phyloP scores from a whole-genome alignment of 495 filamentous ascomycete species.

The Neurospora tetrasperma region DNA sequence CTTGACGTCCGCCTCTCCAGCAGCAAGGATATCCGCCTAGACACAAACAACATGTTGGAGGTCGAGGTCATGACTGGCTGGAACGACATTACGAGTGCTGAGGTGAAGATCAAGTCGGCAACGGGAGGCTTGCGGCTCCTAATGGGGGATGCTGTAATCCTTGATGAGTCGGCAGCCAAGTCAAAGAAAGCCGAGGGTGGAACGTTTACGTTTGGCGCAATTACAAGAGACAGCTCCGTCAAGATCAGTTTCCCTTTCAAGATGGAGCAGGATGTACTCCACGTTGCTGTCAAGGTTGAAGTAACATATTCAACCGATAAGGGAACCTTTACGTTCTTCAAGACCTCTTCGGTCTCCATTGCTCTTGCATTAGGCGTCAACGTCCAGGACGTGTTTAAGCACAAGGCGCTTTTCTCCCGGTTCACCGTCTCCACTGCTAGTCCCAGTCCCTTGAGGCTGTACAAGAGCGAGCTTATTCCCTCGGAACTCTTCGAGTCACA shows the following conservation, averaged over 20 bases:
- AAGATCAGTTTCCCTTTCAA: constrained; percentile 71
- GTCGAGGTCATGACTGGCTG: constrained; percentile 63
- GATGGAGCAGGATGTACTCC: constrained; percentile 64
- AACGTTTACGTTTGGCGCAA: constrained; percentile 49
- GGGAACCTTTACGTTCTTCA: constrained; percentile 61
- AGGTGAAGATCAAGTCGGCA: constrained; percentile 65
- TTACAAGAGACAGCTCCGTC: constrained; percentile 40
- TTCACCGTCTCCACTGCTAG: constrained; percentile 80
- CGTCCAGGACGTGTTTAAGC: constrained; percentile 92
- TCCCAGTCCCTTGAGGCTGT: constrained; percentile 61
- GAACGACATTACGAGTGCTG: constrained; percentile 60
- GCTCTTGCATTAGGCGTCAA: constrained; percentile 82
- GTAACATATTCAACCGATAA: constrained; percentile 64
- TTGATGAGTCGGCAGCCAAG: constrained; percentile 39
- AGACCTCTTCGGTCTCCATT: constrained; percentile 53
- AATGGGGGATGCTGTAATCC: constrained; percentile 55
- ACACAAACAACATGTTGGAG: constrained; percentile 64
- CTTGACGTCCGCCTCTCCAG: constrained; percentile 36
- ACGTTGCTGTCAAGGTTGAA: constrained; percentile 66
- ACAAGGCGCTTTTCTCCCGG: constrained; percentile 67
- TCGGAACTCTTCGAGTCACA: constrained; percentile 60
- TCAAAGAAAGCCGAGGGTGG: constrained; percentile 50
- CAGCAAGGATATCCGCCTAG: constrained; percentile 58
- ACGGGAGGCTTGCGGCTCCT: constrained; percentile 82
- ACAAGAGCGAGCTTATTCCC: constrained; percentile 56